Percentiles rank a stretch among this genome's conserved stretches.
Conservation (phyloP, 2,329 filamentous ascomycete species). For the Botrytis porri region DNA sequence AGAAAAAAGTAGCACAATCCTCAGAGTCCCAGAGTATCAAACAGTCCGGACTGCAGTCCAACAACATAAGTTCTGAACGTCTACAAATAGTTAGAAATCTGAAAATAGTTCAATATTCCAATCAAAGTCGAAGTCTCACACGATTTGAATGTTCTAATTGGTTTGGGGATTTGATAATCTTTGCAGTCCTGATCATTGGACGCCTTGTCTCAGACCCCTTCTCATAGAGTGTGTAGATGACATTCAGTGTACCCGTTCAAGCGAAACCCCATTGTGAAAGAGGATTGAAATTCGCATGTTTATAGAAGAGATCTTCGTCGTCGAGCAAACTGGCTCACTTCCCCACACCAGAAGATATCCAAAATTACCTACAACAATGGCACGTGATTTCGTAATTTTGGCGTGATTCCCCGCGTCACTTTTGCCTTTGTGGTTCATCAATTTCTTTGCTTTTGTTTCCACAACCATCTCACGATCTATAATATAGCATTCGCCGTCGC, state of each 20-base stretch:
- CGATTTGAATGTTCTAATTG: too few relatives aligned
- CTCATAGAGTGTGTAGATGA: background rate
- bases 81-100: too few relatives aligned
- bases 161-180: too few relatives aligned
- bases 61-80: too few relatives aligned
- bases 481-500: background rate
- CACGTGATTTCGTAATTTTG: conserved; percentile 4
- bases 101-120: too few relatives aligned
- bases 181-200: too few relatives aligned
- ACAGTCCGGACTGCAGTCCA: too few relatives aligned
- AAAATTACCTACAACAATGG: background rate
- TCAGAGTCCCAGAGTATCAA: too few relatives aligned
- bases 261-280: background rate
- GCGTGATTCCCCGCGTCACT: conserved; percentile 11
- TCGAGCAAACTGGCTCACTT: background rate
- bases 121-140: too few relatives aligned
- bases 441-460: background rate
- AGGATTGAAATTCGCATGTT: background rate
- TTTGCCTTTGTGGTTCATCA: background rate
- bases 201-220: too few relatives aligned
- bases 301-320: background rate
- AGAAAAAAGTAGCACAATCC: background rate
- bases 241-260: background rate
- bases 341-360: background rate
- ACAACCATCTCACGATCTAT: background rate